A percentile compares a stretch with the other conserved stretches of the same genome.
These are phyloP conservation scores for Irpex rosettiformis DNA, from an alignment of 1,284 basidiomycete genomes.

Conservation along the genomic window DNA sequence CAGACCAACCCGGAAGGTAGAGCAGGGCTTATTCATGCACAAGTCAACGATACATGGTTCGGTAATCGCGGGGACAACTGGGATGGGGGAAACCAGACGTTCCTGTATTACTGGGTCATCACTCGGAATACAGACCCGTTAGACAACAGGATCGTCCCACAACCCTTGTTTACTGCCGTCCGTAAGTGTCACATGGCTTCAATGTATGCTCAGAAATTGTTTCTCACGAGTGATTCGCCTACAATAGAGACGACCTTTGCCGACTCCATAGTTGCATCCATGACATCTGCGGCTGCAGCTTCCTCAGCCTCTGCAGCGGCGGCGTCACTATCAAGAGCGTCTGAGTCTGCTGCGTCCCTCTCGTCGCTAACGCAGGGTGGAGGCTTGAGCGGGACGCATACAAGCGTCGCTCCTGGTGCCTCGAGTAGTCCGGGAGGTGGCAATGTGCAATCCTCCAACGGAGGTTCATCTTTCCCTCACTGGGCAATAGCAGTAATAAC, in stretches of 20 bases:
- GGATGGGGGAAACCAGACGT: slow-evolving; percentile 50
- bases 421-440: slow-evolving; percentile 28
- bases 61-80: slow-evolving; percentile 49
- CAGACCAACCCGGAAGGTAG: slow-evolving; percentile 45
- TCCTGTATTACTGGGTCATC: slow-evolving; percentile 73
- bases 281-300: slow-evolving; percentile 23
- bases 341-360: slow-evolving; percentile 20
- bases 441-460: slow-evolving; percentile 42
- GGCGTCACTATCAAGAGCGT: slow-evolving; percentile 23
- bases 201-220: neutral
- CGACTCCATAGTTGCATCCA: slow-evolving; percentile 54
- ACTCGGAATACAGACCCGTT: slow-evolving; percentile 49
- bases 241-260: slow-evolving; percentile 68
- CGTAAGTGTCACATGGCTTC: slow-evolving; percentile 48
- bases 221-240: slow-evolving; percentile 14
- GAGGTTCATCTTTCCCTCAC: slow-evolving; percentile 54
- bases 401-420: slow-evolving; percentile 5
- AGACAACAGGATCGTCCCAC: slow-evolving; percentile 53
- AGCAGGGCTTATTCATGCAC: slow-evolving; percentile 50
- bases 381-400: slow-evolving; percentile 12
- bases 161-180: slow-evolving; percentile 70
- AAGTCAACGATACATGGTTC: slow-evolving; percentile 75
- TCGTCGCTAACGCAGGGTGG: slow-evolving; percentile 17
- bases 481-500: slow-evolving; percentile 90
- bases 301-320: slow-evolving; percentile 29